Evolutionary conservation across 352 stramenopile species (phyloP), one percentile per base, ranked within the genome.

Genomic region (Globisporangium polare): DNA sequence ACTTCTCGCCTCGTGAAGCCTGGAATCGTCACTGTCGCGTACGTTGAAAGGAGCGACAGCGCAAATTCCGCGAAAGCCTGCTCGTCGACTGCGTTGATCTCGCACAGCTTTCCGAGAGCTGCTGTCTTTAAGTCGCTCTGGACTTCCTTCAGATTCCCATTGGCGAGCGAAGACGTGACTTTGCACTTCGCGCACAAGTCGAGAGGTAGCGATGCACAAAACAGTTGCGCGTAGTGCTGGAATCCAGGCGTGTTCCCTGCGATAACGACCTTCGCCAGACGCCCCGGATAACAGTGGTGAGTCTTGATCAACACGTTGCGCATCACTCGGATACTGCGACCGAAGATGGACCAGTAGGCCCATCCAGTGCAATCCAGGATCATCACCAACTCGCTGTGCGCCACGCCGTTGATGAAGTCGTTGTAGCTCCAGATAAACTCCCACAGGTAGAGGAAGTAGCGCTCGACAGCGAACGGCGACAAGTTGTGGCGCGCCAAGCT

Each of bases 351-450:
- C 17, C 49, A 58, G 59, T 77, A 80, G 18, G 26, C 47, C 66
- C 69, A 77, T 7, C 49, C 54, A 8, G 37, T 53, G 51, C 69
- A 77, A 42, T 80, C 72, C 12, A 80, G 17, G 8, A 80, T 37
- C 1, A 80, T 3, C 9, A 71, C 57, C 1, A 80, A 51, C n/a
- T 79, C 57, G 18, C 69, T 80, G 27, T 69, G 56, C 3, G 45
- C 43, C 9, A 71, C 61, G 1, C 64, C 69, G 53, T 76, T 56
- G 27, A 68, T 45, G 9, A 71, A 31, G 37, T 79, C 72, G 26
- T 73, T 54, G 41, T 80, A 80, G 51, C 69, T 80, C 72, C 72
- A 80, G 31, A 80, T 77, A 47, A 74, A 80, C 51, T 80, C 72
- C 63, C 67, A 75, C n/a, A 80, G n/a, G 62, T 74, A 80, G 39